A percentile compares a stretch with the other conserved stretches of the same genome.
phyloP scores from a whole-genome alignment of 2,329 filamentous ascomycete genomes.

The Alternaria arborescens region DNA sequence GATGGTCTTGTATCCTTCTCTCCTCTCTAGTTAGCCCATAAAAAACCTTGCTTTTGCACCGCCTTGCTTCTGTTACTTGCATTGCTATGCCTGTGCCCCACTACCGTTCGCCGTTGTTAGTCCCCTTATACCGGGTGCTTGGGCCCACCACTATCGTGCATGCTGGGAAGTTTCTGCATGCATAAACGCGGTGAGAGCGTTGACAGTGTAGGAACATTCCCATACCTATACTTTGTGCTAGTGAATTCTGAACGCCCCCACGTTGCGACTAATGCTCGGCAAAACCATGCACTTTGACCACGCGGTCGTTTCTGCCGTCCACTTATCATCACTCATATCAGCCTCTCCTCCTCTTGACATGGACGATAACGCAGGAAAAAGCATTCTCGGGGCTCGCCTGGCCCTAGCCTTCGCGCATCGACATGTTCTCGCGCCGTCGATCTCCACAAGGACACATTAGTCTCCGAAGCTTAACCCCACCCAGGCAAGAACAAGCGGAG shows the following conservation, averaged over 20 bases:
- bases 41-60: slow-evolving; percentile 18
- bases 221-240: background rate
- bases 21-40: slow-evolving; percentile 27
- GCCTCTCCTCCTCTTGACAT: slow-evolving; percentile 3
- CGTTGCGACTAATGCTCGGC: slow-evolving; percentile 5
- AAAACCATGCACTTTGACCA: background rate
- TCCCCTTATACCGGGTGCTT: slow-evolving; percentile 22
- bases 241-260: background rate
- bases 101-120: slow-evolving; percentile 11
- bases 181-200: slow-evolving; percentile 8
- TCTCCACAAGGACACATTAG: slow-evolving; percentile 13
- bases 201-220: background rate
- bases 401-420: slow-evolving; percentile 24
- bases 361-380: slow-evolving; percentile 26
- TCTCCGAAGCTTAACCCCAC: slow-evolving; percentile 28
- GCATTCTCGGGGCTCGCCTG: slow-evolving; percentile 36
- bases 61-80: slow-evolving; percentile 13
- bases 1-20: slow-evolving; percentile 21
- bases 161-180: slow-evolving; percentile 24
- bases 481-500: slow-evolving; percentile 15
- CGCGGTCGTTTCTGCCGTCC: background rate
- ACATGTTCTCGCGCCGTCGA: slow-evolving; percentile 12
- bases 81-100: slow-evolving; percentile 13
- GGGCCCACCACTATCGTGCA: slow-evolving; percentile 18
- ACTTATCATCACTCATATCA: slow-evolving; percentile 3